Percentiles rank a stretch among this genome's conserved stretches.
Conservation (phyloP, 169 alveolate genomes). For the Besnoitia besnoiti region DNA sequence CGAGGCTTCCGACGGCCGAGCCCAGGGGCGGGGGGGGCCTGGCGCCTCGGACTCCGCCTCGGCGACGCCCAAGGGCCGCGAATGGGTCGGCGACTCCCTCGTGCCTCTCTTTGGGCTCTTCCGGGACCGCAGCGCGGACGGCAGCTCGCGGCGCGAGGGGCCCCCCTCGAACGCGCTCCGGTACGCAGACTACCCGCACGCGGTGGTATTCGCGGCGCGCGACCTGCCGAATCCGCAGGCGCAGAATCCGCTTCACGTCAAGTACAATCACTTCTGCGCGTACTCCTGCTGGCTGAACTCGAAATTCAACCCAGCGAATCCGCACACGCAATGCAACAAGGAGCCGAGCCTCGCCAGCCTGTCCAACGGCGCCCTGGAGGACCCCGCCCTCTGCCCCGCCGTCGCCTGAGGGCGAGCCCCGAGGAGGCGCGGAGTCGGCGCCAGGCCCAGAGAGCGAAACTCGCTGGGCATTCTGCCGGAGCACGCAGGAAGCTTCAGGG, state of each 20-base stretch:
- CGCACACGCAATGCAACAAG: conserved; percentile 30
- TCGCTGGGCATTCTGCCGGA: too few species aligned
- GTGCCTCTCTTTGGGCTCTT: too few species aligned
- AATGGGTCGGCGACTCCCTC: too few species aligned
- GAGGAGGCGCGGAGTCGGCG: too few species aligned
- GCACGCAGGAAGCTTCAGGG: too few species aligned
- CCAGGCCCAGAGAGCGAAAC: too few species aligned
- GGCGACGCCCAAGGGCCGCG: too few species aligned
- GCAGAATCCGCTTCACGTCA: conserved; percentile 40
- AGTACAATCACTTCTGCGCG: conserved; percentile 64
- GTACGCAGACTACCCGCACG: not conserved
- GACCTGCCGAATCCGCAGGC: conserved; percentile 6
- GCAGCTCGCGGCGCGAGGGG: too few species aligned
- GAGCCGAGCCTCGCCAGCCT: not conserved
- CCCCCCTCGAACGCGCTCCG: not conserved
- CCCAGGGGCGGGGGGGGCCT: too few species aligned
- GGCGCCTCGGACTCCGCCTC: too few species aligned
- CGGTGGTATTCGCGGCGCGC: not conserved
- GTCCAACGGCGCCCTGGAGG: not conserved
- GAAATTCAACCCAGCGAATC: conserved; percentile 49
- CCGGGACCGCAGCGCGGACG: too few species aligned
- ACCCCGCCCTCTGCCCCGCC: not conserved
- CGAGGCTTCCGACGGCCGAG: too few species aligned
- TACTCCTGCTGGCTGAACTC: conserved; percentile 66
- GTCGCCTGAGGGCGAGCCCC: not conserved